phyloP scores from a whole-genome alignment of 768 basidiomycete species.

The Paxillus rubicundulus region DNA sequence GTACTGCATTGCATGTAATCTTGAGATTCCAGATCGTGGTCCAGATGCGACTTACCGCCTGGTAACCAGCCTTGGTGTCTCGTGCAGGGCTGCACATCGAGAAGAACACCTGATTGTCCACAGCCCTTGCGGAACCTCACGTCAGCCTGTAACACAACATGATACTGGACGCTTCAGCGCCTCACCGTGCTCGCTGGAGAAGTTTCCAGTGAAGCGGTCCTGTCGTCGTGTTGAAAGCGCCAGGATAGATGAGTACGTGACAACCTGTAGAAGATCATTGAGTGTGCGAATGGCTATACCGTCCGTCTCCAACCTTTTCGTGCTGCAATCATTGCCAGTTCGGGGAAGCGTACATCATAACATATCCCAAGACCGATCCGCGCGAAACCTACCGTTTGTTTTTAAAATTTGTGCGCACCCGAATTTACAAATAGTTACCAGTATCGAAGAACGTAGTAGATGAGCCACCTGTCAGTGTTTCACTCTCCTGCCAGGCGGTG shows the following conservation, averaged over 20 bases:
- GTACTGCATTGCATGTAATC: slow-evolving; percentile 49
- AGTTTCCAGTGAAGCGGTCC: slow-evolving; percentile 97
- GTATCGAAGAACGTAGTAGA: slow-evolving; percentile 83
- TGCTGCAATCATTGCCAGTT: slow-evolving; percentile 87
- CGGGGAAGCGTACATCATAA: slow-evolving; percentile 94
- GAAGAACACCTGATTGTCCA: slow-evolving; percentile 96
- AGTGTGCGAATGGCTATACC: background rate
- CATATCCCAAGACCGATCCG: slow-evolving; percentile 95
- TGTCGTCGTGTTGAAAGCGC: slow-evolving; percentile 94
- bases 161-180: background rate
- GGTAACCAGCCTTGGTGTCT: slow-evolving; percentile 77
- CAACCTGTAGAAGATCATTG: slow-evolving; percentile 52
- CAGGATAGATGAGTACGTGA: slow-evolving; percentile 86
- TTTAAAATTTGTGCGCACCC: no score
- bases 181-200: slow-evolving; percentile 77
- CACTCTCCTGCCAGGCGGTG: slow-evolving; percentile 65
- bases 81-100: slow-evolving; percentile 96
- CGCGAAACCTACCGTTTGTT: slow-evolving; percentile 71
- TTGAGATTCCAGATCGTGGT: background rate
- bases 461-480: slow-evolving; percentile 76
- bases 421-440: slow-evolving; percentile 42
- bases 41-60: slow-evolving; percentile 59
- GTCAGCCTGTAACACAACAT: slow-evolving; percentile 6
- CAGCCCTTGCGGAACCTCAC: slow-evolving; percentile 54
- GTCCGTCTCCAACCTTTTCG: slow-evolving; percentile 57